phyloP scores from a whole-genome alignment of 1,284 basidiomycete genomes.

The Microbotryum silenes-acaulis region DNA sequence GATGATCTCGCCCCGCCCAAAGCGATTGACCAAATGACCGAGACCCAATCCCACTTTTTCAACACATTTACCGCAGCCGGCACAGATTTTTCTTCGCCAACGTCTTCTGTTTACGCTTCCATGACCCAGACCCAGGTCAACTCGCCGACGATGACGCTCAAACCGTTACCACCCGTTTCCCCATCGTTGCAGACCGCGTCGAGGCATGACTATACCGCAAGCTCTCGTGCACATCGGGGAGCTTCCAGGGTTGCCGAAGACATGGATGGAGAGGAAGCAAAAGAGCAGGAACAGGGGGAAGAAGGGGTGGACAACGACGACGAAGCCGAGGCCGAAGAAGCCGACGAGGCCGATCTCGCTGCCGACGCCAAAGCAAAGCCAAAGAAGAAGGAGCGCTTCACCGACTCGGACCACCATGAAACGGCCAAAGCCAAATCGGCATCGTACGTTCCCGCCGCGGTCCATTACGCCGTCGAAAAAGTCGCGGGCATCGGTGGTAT shows the following conservation, averaged over 20 bases:
- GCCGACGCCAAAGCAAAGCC: background rate
- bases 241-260: no score
- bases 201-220: background rate
- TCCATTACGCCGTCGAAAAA: slow-evolving; percentile 13
- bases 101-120: slow-evolving; percentile 24
- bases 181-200: background rate
- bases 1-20: background rate
- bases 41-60: background rate
- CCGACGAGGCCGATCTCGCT: background rate
- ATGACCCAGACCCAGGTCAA: slow-evolving; percentile 15
- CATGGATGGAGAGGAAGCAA: no score
- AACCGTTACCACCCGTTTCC: background rate
- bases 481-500: slow-evolving; percentile 9
- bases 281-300: no score
- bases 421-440: slow-evolving; percentile 8
- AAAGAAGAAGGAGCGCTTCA: no score
- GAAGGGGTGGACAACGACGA: background rate
- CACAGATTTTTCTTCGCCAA: slow-evolving; percentile 14
- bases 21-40: background rate
- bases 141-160: slow-evolving; percentile 18
- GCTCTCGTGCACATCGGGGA: no score
- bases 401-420: background rate
- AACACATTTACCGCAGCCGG: background rate
- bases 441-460: slow-evolving; percentile 10
- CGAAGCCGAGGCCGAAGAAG: background rate